Conservation (phyloP, 139 green algal genomes). For the Chlorella sp. region DNA sequence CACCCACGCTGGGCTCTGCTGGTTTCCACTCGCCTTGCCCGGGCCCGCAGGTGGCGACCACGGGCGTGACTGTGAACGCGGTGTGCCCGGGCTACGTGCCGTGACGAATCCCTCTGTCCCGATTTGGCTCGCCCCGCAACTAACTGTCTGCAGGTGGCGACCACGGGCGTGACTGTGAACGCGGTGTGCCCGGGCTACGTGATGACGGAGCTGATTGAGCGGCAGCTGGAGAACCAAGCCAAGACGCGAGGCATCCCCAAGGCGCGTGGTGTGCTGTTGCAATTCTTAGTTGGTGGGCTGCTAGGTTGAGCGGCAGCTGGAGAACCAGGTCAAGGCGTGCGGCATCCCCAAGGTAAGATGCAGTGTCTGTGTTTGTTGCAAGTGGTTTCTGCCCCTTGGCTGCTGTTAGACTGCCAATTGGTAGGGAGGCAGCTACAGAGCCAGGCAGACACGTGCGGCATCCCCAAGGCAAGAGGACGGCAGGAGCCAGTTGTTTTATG, state of each 20-base stretch:
- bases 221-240: constrained; percentile 77
- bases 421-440: constrained; percentile 69
- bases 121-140: too few species aligned
- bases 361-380: neutral
- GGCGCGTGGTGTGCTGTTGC: neutral
- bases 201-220: constrained; percentile 74
- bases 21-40: too few species aligned
- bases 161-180: constrained; percentile 59
- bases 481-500: too few species aligned
- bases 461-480: neutral
- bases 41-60: constrained; percentile 55
- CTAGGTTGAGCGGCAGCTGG: constrained; percentile 65
- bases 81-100: constrained; percentile 53
- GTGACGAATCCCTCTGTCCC: too few species aligned
- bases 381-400: neutral
- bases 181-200: constrained; percentile 51
- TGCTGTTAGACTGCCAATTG: neutral
- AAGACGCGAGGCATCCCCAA: constrained; percentile 72
- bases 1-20: too few species aligned
- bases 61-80: constrained; percentile 56
- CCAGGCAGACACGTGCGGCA: constrained; percentile 71
- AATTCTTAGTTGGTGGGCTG: neutral
- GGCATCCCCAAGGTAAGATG: constrained; percentile 39
- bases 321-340: constrained; percentile 66
- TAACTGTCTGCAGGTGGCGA: constrained; percentile 38